Base-by-base conservation (phyloP, 345 rosid species). In the Dipteronia dyeriana region DNA sequence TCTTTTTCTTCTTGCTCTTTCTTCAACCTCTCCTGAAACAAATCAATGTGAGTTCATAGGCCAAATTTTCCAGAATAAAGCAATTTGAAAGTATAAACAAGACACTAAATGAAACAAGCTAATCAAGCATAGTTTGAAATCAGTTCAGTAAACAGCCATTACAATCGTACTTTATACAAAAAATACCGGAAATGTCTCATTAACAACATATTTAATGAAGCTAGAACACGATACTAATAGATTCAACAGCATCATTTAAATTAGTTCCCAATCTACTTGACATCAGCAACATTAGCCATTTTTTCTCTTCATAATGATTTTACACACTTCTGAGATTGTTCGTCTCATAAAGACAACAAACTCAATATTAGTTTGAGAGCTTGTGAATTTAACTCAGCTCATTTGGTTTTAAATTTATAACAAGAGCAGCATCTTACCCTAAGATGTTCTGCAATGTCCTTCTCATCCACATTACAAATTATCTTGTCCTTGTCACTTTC, bases 1-100 rank as follows among this genome's bases (percentile, higher is more conserved):
- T 94, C 97, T 77, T 96, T 94, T 78, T 96, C 99, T 88, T 94
- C 97, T 82, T 96, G 98, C 75, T 94, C 97, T 83, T 90, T 96
- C 85, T 92, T 92, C 87, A 96, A 83, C 78, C 98, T 96, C 81
- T 83, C 91, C 98, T 94, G 85, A 69, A 75, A 85, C 54, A 82
- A 69, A 47, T 43, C 38, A 54, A 64, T 23, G 65, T 56, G 60
- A 45, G 12, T 19, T 70, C 57, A 26, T n/a, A 75, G 29, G 75
- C 60, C 60, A 66, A 26, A 75, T 25, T 31, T 34, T 57, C 72
- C 53, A 62, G 9, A 70, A 74, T 23, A 13, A 80, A 31, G 65
- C 64, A 66, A 70, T 56, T 14, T n/a, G 26, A 11, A 79, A 45
- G 41, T 34, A 39, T 17, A 61, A 20, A 22, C n/a, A 38, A 19